phyloP scores from a whole-genome alignment of 805 yeast species.

The Candida insectorum region DNA sequence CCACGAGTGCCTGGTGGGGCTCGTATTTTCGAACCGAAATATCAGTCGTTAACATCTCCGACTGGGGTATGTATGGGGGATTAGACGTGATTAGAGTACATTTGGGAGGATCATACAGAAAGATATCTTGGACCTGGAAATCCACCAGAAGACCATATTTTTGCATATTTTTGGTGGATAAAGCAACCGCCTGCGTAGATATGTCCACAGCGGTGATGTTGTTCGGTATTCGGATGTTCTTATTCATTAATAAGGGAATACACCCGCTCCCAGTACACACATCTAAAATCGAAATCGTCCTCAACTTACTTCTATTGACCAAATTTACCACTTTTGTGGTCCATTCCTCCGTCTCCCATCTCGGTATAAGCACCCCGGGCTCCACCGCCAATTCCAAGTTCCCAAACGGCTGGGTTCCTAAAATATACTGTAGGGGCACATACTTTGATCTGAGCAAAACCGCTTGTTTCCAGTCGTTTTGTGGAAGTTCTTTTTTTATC shows the following conservation, averaged over 20 bases:
- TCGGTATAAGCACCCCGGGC: constrained; percentile 74
- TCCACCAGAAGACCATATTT: constrained; percentile 6
- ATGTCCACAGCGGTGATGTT: constrained; percentile 52
- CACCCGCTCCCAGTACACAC: constrained; percentile 91
- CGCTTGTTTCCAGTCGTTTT: constrained; percentile 47
- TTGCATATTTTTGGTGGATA: constrained; percentile 47
- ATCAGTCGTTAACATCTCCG: constrained; percentile 45
- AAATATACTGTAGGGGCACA: constrained; percentile 79
- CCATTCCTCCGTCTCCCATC: constrained; percentile 98
- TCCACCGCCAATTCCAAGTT: constrained; percentile 55
- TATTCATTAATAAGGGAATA: constrained; percentile 53
- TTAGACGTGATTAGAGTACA: constrained; percentile 70
- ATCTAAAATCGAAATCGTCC: constrained; percentile 45
- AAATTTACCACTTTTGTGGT: constrained; percentile 35
- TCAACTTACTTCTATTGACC: constrained; percentile 1
- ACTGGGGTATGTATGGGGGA: constrained; percentile 78
- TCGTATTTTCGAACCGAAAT: constrained; percentile 68
- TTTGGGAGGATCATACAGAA: neutral
- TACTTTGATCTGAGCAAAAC: constrained; percentile 47
- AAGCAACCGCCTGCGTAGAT: constrained; percentile 46
- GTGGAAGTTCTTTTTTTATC: constrained; percentile 58
- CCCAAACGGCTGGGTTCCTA: constrained; percentile 88
- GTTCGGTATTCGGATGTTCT: constrained; percentile 8
- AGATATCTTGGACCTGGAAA: constrained; percentile 7
- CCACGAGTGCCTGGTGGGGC: constrained; percentile 77